phyloP scores from a whole-genome alignment of 352 stramenopile genomes.

The Labyrinthula sp. region DNA sequence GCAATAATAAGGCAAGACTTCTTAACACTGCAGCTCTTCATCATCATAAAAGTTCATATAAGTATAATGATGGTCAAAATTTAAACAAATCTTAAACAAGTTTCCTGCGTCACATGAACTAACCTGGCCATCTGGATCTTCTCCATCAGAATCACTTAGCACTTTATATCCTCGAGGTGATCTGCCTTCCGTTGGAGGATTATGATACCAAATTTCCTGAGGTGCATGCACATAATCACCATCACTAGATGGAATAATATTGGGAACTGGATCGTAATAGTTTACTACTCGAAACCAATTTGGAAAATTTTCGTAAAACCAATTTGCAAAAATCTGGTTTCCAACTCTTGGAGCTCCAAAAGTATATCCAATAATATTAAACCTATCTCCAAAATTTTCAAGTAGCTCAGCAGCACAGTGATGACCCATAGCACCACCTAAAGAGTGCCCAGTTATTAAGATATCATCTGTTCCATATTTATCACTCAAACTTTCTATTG shows the following conservation, averaged over 20 bases:
- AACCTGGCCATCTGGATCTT: constrained; percentile 11
- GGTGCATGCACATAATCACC: constrained; percentile 11
- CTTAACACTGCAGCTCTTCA: no score
- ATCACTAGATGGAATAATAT: constrained; percentile 9
- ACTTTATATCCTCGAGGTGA: constrained; percentile 4
- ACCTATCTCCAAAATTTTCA: neutral
- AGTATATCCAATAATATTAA: constrained; percentile 15
- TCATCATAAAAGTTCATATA: constrained; percentile 30
- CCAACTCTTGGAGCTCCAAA: constrained; percentile 30
- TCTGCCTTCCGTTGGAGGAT: neutral
- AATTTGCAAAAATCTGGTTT: constrained; percentile 17
- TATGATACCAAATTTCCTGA: constrained; percentile 13
- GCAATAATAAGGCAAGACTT: no score
- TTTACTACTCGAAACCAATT: constrained; percentile 23
- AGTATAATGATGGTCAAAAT: constrained; percentile 12
- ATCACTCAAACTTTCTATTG: neutral
- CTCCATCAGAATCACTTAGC: neutral
- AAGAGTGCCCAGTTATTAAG: constrained; percentile 20
- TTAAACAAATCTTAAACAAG: constrained; percentile 20
- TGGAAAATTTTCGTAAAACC: neutral
- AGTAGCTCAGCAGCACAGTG: constrained; percentile 21
- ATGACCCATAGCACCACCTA: constrained; percentile 24
- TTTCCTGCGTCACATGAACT: constrained; percentile 12
- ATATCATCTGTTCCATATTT: neutral
- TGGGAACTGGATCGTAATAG: constrained; percentile 13